Conservation (phyloP, 495 filamentous ascomycete genomes). For the Parathielavia hyrcaniae region DNA sequence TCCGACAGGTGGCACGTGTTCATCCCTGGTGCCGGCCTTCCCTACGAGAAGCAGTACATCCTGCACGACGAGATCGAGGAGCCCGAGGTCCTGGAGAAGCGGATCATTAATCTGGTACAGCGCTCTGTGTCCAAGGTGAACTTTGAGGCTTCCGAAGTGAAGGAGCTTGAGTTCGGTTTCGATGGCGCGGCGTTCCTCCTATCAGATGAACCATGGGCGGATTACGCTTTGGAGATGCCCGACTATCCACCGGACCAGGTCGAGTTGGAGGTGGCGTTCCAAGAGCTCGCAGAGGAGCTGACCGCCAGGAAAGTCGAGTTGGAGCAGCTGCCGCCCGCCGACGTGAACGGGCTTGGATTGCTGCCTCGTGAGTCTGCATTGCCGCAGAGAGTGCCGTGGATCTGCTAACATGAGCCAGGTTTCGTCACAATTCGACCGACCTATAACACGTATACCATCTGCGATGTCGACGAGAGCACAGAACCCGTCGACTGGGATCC, state of each 20-base stretch:
- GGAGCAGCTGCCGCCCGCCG: neutral
- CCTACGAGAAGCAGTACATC: conserved; percentile 7
- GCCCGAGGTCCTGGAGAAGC: neutral
- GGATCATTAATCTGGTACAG: conserved; percentile 8
- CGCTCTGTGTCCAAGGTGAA: neutral
- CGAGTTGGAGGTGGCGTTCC: conserved; percentile 4
- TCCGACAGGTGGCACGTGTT: conserved; percentile 22
- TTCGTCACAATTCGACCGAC: conserved; percentile 20
- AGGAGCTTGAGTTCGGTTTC: conserved; percentile 13
- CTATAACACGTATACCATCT: conserved; percentile 16
- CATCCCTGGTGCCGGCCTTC: conserved; percentile 9
- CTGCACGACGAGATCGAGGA: conserved; percentile 1
- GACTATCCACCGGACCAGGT: no score
- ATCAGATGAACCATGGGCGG: no score
- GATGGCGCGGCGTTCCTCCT: conserved; percentile 14
- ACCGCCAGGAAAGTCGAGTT: conserved; percentile 3
- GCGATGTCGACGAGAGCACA: neutral
- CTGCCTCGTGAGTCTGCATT: no score
- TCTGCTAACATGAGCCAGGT: no score
- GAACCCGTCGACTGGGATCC: neutral
- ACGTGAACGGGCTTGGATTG: neutral
- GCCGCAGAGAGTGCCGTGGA: no score
- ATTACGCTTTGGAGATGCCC: no score
- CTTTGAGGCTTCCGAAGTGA: neutral
- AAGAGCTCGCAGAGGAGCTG: neutral